These are phyloP conservation scores for Neodidymelliopsis sp. DNA, from an alignment of 2,329 filamentous ascomycete species.

Conservation along the genomic window DNA sequence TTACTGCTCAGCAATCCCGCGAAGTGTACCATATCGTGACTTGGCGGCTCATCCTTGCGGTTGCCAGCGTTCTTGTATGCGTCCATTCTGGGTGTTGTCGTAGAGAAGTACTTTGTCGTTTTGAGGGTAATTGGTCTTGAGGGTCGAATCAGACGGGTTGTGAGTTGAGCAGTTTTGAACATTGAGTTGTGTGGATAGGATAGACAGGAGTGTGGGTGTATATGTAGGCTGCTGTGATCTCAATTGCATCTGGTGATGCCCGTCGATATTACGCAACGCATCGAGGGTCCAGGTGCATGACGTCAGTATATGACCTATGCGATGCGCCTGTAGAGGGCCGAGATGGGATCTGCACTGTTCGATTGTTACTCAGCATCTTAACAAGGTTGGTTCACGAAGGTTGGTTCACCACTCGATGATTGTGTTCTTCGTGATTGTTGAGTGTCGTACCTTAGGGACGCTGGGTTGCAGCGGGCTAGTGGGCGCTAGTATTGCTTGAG, in stretches of 20 bases:
- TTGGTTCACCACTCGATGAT: slow-evolving; percentile 9
- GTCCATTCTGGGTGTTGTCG: slow-evolving; percentile 25
- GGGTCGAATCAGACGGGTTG: slow-evolving; percentile 1
- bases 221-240: not conserved
- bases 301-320: slow-evolving; percentile 13
- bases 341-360: not conserved
- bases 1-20: slow-evolving; percentile 62
- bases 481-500: not conserved
- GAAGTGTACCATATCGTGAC: slow-evolving; percentile 67
- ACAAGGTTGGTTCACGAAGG: not conserved
- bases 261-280: slow-evolving; percentile 5
- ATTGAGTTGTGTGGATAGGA: not conserved
- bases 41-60: slow-evolving; percentile 36
- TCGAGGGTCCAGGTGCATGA: slow-evolving; percentile 11
- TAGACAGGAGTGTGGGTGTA: not conserved
- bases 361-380: not conserved
- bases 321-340: not conserved
- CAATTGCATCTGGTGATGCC: slow-evolving; percentile 3
- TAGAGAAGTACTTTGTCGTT: slow-evolving; percentile 2
- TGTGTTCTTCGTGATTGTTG: not conserved
- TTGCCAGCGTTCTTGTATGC: slow-evolving; percentile 39
- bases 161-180: slow-evolving; percentile 9
- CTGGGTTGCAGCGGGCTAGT: slow-evolving; percentile 31
- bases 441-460: slow-evolving; percentile 6
- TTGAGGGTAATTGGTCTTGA: slow-evolving; percentile 1